Conservation (phyloP, 164 flowering plant genomes). For the Nelumbo lutea region DNA sequence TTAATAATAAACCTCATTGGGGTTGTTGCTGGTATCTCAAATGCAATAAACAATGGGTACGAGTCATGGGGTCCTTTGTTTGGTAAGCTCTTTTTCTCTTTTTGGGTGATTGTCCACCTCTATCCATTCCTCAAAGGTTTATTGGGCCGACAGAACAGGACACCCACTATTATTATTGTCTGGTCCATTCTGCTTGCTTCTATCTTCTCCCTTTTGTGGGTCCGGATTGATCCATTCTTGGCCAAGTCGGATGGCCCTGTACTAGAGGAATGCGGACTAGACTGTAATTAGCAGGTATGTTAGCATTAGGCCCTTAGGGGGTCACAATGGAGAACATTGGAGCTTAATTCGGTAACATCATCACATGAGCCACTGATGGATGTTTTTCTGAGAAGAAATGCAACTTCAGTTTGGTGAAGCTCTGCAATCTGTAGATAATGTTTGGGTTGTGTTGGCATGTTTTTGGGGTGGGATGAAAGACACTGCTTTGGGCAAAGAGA, state of each 20-base stretch:
- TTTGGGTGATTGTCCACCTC: constrained; percentile 65
- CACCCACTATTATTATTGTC: constrained; percentile 56
- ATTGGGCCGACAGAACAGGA: constrained; percentile 52
- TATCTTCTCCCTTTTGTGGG: constrained; percentile 65
- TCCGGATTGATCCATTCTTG: constrained; percentile 59
- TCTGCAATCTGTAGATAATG: constrained; percentile 31
- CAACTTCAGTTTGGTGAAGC: constrained; percentile 14
- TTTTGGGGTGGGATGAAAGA: constrained; percentile 7
- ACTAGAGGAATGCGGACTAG: constrained; percentile 54
- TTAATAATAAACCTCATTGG: constrained; percentile 54
- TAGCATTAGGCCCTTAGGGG: not conserved
- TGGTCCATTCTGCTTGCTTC: constrained; percentile 68
- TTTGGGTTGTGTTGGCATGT: constrained; percentile 20
- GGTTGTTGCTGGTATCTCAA: constrained; percentile 57
- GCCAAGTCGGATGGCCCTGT: constrained; percentile 43
- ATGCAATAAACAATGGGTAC: constrained; percentile 66
- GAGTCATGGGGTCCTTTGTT: constrained; percentile 68
- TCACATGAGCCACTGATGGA: not conserved
- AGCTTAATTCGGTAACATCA: constrained; percentile 2
- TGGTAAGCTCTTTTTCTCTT: constrained; percentile 59
- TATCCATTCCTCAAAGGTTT: constrained; percentile 70
- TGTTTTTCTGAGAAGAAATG: constrained; percentile 4
- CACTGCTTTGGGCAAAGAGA: constrained; percentile 10
- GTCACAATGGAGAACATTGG: not conserved
- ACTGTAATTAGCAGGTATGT: constrained; percentile 32